phyloP scores from a whole-genome alignment of 805 yeast species.

The Starmera amethionina region DNA sequence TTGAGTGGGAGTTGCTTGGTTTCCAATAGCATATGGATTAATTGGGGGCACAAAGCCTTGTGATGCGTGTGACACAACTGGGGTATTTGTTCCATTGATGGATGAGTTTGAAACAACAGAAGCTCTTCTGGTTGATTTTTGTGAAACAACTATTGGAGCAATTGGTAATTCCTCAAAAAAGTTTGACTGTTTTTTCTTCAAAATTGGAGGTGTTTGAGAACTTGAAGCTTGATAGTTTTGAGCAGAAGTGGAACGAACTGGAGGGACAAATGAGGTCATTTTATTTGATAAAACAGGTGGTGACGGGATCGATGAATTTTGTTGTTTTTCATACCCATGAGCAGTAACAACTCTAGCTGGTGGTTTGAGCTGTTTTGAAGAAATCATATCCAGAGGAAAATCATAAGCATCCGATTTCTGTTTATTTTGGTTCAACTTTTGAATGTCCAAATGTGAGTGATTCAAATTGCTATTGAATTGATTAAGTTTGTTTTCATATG shows the following conservation, averaged over 20 bases:
- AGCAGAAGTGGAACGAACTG: conserved; percentile 3
- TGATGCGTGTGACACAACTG: neutral
- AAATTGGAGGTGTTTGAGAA: conserved; percentile 5
- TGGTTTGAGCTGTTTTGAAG: conserved; percentile 19
- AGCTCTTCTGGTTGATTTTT: conserved; percentile 6
- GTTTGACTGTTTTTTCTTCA: conserved; percentile 25
- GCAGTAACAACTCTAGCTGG: conserved; percentile 2
- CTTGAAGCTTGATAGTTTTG: conserved; percentile 1
- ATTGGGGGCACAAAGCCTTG: no score
- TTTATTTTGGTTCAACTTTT: conserved; percentile 35
- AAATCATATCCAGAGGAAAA: conserved; percentile 50
- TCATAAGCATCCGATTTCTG: conserved; percentile 71
- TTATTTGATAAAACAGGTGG: conserved; percentile 5
- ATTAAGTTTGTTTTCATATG: neutral
- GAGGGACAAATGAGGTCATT: conserved; percentile 3
- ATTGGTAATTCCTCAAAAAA: conserved; percentile 56
- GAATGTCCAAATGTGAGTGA: conserved; percentile 12
- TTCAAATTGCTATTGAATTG: neutral
- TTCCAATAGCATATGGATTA: neutral
- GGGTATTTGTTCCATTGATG: neutral
- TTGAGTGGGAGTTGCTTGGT: neutral
- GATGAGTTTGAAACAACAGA: neutral
- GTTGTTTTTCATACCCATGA: neutral
- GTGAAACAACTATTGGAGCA: conserved; percentile 16
- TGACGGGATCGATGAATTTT: conserved; percentile 2